phyloP scores from a whole-genome alignment of 2,329 filamentous ascomycete species.

The Mycosphaerella arachidis region DNA sequence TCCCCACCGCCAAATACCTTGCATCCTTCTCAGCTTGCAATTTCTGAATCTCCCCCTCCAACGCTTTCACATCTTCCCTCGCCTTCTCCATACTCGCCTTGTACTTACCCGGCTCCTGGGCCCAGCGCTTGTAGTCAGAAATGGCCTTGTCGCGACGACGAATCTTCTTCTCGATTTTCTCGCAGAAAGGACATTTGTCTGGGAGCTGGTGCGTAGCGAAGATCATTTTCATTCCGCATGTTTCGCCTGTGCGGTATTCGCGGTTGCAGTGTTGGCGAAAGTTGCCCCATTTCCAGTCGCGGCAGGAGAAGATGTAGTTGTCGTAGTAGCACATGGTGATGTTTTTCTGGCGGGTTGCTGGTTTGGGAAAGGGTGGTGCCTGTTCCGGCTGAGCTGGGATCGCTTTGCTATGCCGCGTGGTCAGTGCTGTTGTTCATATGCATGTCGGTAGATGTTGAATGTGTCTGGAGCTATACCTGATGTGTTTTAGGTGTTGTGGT shows the following conservation, averaged over 20 bases:
- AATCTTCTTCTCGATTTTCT: constrained; percentile 81
- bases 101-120: constrained; percentile 60
- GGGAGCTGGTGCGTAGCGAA: constrained; percentile 63
- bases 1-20: constrained; percentile 24
- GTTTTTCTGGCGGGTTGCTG: not conserved
- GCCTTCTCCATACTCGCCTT: constrained; percentile 62
- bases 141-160: constrained; percentile 70
- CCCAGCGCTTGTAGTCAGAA: constrained; percentile 72
- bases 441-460: not conserved
- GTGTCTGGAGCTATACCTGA: not conserved
- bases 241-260: constrained; percentile 93
- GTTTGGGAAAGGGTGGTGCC: constrained; percentile 1
- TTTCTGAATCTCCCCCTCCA: constrained; percentile 64
- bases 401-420: constrained; percentile 1
- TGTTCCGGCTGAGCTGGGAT: not conserved
- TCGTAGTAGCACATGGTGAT: constrained; percentile 88
- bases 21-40: constrained; percentile 41
- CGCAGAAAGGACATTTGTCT: constrained; percentile 76
- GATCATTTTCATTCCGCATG: constrained; percentile 90
- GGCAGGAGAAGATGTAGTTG: constrained; percentile 76
- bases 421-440: not conserved
- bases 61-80: constrained; percentile 65
- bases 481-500: not conserved
- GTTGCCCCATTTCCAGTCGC: constrained; percentile 91
- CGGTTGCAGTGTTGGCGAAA: constrained; percentile 90